Conservation (phyloP, 2,329 filamentous ascomycete genomes). For the Tolypocladium tropicale region DNA sequence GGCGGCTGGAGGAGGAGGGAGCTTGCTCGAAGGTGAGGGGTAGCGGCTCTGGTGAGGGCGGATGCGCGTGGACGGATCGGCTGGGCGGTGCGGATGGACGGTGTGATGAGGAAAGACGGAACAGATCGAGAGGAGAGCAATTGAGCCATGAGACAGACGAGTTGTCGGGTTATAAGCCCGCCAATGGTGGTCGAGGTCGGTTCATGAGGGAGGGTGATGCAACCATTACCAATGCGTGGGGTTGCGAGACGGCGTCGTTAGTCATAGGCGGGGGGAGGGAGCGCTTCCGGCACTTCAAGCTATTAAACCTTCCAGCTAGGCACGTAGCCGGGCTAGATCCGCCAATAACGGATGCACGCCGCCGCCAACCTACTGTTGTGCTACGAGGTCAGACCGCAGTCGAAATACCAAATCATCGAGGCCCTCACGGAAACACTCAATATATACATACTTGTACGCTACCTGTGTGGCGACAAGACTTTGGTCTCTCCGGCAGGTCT, state of each 20-base stretch:
- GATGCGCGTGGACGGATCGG: not conserved
- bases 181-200: too few relatives aligned
- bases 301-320: too few relatives aligned
- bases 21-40: not conserved
- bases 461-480: too few relatives aligned
- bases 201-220: not conserved
- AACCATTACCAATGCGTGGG: not conserved
- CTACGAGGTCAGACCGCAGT: too few relatives aligned
- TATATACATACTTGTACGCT: too few relatives aligned
- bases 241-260: not conserved
- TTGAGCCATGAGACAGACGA: not conserved
- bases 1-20: not conserved
- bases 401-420: too few relatives aligned
- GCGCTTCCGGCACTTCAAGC: too few relatives aligned
- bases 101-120: not conserved
- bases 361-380: too few relatives aligned
- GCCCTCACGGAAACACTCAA: too few relatives aligned
- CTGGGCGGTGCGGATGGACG: not conserved
- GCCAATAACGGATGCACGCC: not conserved
- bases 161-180: not conserved
- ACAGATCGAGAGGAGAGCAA: not conserved
- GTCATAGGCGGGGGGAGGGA: too few relatives aligned
- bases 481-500: too few relatives aligned
- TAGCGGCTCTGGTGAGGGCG: not conserved
- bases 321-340: not conserved